These are phyloP conservation scores for Leucogyrophana mollusca DNA, from an alignment of 768 basidiomycete genomes.

Conservation along the genomic window DNA sequence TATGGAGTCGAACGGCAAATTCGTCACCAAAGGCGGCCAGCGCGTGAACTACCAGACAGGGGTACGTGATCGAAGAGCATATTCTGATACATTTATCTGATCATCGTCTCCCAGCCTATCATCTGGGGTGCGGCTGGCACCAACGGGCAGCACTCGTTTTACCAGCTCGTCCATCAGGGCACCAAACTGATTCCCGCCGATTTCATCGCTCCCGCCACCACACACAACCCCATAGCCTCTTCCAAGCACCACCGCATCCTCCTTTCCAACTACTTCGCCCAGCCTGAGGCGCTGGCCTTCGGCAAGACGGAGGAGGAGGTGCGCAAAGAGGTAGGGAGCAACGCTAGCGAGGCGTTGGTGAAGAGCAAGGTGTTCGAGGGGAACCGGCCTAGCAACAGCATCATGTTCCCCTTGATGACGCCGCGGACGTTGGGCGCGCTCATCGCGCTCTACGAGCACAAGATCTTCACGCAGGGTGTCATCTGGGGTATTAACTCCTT, in stretches of 20 bases:
- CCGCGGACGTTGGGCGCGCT: constrained; percentile 86
- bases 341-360: constrained; percentile 78
- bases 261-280: constrained; percentile 97
- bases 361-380: constrained; percentile 99
- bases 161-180: constrained; percentile 94
- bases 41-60: constrained; percentile 97
- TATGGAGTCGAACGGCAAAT: constrained; percentile 99
- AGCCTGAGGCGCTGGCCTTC: constrained; percentile 96
- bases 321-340: constrained; percentile 59
- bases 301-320: constrained; percentile 96
- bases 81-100: background rate
- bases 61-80: constrained; percentile 44
- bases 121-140: constrained; percentile 99
- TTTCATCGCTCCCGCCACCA: constrained; percentile 86
- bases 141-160: constrained; percentile 99
- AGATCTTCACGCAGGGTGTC: constrained; percentile 97
- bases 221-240: constrained; percentile 83
- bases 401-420: constrained; percentile 91
- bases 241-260: constrained; percentile 98
- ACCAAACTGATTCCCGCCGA: constrained; percentile 91
- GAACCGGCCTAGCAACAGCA: constrained; percentile 94
- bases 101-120: constrained; percentile 64
- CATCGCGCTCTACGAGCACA: constrained; percentile 95
- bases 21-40: constrained; percentile 88
- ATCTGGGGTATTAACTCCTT: constrained; percentile 99